A percentile compares a stretch with the other conserved stretches of the same genome.
These are phyloP conservation scores for Sporothrix schenckii DNA, from an alignment of 2,329 filamentous ascomycete genomes.

Conservation along the genomic window DNA sequence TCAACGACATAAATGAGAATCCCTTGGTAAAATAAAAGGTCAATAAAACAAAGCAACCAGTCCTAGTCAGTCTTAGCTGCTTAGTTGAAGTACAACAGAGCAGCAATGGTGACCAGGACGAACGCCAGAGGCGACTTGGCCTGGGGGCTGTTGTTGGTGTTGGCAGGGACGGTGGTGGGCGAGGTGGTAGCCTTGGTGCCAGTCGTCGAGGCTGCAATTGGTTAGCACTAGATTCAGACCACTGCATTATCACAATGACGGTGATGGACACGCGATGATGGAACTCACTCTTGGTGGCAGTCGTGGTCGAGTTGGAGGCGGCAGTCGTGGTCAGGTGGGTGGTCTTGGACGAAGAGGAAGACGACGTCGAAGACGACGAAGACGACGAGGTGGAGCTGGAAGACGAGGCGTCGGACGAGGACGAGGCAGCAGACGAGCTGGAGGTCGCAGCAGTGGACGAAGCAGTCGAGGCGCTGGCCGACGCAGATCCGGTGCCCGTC, in stretches of 20 bases:
- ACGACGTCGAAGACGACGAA: conserved; percentile 1
- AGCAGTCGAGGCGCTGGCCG: conserved; percentile 35
- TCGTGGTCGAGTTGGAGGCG: conserved; percentile 25
- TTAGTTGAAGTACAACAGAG: conserved; percentile 51
- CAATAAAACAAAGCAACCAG: background rate
- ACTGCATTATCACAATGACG: background rate
- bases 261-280: background rate
- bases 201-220: conserved; percentile 32
- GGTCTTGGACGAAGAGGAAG: conserved; percentile 19
- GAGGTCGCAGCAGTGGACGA: conserved; percentile 33
- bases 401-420: conserved; percentile 32
- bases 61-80: background rate
- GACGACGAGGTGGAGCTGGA: conserved; percentile 21
- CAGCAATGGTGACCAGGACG: conserved; percentile 46
- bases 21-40: background rate
- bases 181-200: conserved; percentile 35
- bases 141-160: conserved; percentile 46
- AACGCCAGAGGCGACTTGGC: conserved; percentile 48
- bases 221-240: conserved; percentile 30
- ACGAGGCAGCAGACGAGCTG: conserved; percentile 31
- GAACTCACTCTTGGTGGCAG: conserved; percentile 31
- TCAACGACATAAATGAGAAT: conserved; percentile 15
- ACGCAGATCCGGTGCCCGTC: conserved; percentile 34
- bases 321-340: conserved; percentile 5
- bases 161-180: conserved; percentile 39